Base-by-base conservation (phyloP, 1,139 yeast species). In the Hyphopichia buzzinii region DNA sequence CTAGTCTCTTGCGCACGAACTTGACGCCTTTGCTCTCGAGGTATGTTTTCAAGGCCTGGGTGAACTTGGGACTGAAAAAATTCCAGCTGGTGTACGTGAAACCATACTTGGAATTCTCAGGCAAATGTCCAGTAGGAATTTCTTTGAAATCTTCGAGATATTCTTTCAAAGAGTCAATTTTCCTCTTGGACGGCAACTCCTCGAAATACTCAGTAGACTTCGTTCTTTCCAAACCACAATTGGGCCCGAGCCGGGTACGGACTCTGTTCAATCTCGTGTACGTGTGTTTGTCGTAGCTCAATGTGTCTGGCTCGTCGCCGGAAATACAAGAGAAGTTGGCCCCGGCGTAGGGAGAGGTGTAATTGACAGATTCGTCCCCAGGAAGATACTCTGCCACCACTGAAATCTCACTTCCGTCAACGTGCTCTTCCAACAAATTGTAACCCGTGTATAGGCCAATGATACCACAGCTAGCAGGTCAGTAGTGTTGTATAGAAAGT, bases 1-100 rank as follows among this genome's bases (percentile, higher is more conserved):
- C 26, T 29, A 83, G 44, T 27, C 62, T 67, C 23, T 56, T 54
- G 41, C 77, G 66, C 10, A 52, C 44, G 40, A 81, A 75, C 1
- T 43, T 49, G n/a, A 81, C 81, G 1, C 86, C 86, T 24, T 55
- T 40, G 12, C 55, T 50, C 14, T 41, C 42, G 39, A 81, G 60
- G 42, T 72, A 72, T 3, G 50, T 42, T 41, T 67, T 59, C 40
- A 82, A 55, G 39, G 69, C 71, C 32, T 56, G 51, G 36, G 81
- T 55, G 50, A 81, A 79, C 35, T 65, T 59, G 2, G 88, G 89
- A 48, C 86, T 74, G 53, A 79, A 79, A 66, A 84, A 81, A 52
- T 79, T 79, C 79, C 82, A 81, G 1, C 86, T 70, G 16, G 65
- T 62, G 54, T 74, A 81, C 14, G 51, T 55, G 39, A 80, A 66